phyloP scores from a whole-genome alignment of 495 filamentous ascomycete genomes.

The Lophiotrema nucula region DNA sequence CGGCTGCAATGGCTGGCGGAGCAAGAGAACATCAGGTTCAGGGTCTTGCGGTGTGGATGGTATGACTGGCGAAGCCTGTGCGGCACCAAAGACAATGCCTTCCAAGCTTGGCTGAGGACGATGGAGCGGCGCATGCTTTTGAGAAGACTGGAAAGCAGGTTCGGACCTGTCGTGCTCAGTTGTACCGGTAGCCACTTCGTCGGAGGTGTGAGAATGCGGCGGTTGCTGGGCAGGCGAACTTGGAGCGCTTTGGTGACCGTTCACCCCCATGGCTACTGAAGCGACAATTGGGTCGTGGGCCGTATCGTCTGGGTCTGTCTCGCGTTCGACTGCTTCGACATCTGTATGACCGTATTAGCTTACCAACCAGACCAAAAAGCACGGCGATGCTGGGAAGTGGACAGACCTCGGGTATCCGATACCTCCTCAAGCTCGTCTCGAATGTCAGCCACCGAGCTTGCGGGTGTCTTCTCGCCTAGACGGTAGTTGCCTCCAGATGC shows the following conservation, averaged over 20 bases:
- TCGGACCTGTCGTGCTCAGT: neutral
- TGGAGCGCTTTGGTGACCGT: too few relatives aligned
- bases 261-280: too few relatives aligned
- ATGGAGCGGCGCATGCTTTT: slow-evolving; percentile 6
- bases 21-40: slow-evolving; percentile 1
- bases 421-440: neutral
- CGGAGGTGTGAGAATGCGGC: too few relatives aligned
- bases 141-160: neutral
- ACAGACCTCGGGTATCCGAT: neutral
- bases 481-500: slow-evolving; percentile 4
- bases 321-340: too few relatives aligned
- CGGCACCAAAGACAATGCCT: slow-evolving; percentile 39
- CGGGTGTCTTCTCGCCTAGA: slow-evolving; percentile 7
- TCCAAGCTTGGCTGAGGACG: slow-evolving; percentile 34
- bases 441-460: slow-evolving; percentile 1
- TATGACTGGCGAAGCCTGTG: slow-evolving; percentile 36
- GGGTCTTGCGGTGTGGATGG: slow-evolving; percentile 37
- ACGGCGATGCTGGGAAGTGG: neutral
- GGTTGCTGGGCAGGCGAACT: too few relatives aligned
- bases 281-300: neutral
- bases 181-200: too few relatives aligned
- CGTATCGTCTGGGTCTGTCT: too few relatives aligned
- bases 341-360: too few relatives aligned
- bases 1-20: slow-evolving; percentile 2
- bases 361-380: too few relatives aligned